phyloP scores from a whole-genome alignment of 306 rosid species.

The Castanospermum australe region DNA sequence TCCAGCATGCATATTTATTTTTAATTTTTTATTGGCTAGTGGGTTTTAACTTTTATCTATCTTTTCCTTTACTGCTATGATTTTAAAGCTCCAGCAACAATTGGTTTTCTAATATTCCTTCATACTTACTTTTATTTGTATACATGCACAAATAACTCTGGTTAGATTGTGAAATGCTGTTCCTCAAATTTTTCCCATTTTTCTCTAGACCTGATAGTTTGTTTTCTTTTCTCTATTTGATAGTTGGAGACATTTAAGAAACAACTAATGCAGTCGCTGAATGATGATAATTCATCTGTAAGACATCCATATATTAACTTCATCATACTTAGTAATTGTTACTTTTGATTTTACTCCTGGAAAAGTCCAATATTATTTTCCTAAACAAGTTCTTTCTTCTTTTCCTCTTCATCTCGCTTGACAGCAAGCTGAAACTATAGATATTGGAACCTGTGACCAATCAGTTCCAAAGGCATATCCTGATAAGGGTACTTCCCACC shows the following conservation, averaged over 20 bases:
- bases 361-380: not conserved
- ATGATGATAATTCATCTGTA: slow-evolving; percentile 80
- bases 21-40: not conserved
- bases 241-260: slow-evolving; percentile 92
- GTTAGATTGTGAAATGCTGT: too few species aligned
- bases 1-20: too few species aligned
- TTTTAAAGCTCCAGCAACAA: not conserved
- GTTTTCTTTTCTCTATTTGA: slow-evolving; percentile 14
- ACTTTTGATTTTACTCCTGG: slow-evolving; percentile 6
- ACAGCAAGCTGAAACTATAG: slow-evolving; percentile 82
- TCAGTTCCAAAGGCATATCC: slow-evolving; percentile 88
- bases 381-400: not conserved
- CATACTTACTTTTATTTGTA: too few species aligned
- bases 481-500: slow-evolving; percentile 60
- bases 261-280: slow-evolving; percentile 88
- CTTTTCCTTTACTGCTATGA: not conserved
- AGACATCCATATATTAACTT: slow-evolving; percentile 39
- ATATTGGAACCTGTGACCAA: slow-evolving; percentile 93
- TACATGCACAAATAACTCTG: too few species aligned
- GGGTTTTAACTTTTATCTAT: not conserved
- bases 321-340: not conserved
- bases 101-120: not conserved
- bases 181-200: not conserved
- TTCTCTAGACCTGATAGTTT: not conserved
- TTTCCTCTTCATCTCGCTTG: not conserved